phyloP scores from a whole-genome alignment of 352 stramenopile genomes.

The Phytophthora parvispora region DNA sequence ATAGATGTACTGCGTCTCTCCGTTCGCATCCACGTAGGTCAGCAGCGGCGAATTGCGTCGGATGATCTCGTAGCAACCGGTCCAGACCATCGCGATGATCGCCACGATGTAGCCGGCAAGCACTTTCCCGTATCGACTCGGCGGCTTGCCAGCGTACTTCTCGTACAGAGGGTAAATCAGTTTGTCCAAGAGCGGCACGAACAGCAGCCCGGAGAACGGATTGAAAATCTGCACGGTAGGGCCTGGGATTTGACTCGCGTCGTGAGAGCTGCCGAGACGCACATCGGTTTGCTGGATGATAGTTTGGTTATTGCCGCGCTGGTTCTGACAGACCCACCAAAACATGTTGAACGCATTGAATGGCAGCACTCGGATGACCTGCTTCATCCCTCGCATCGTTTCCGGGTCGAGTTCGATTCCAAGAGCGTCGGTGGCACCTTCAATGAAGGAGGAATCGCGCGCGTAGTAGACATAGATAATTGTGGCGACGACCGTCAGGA shows the following conservation, averaged over 20 bases:
- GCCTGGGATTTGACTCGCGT: conserved; percentile 58
- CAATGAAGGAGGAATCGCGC: conserved; percentile 56
- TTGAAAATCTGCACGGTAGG: conserved; percentile 64
- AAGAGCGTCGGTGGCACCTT: conserved; percentile 46
- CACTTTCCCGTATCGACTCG: conserved; percentile 52
- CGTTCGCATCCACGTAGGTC: conserved; percentile 25
- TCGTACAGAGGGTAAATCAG: conserved; percentile 56
- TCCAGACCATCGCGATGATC: conserved; percentile 52
- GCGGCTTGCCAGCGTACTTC: conserved; percentile 43
- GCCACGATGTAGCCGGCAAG: conserved; percentile 47
- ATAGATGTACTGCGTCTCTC: conserved; percentile 30
- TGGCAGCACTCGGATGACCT: conserved; percentile 41
- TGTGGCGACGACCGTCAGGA: conserved; percentile 42
- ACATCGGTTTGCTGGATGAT: conserved; percentile 77
- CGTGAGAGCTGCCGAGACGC: conserved; percentile 35
- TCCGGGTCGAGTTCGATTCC: conserved; percentile 52
- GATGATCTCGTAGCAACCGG: conserved; percentile 45
- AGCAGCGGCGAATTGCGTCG: conserved; percentile 36
- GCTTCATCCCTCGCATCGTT: conserved; percentile 61
- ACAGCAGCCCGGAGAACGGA: conserved; percentile 42
- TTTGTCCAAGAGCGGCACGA: conserved; percentile 52
- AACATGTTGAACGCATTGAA: conserved; percentile 64
- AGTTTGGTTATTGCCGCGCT: conserved; percentile 71
- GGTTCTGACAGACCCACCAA: conserved; percentile 68
- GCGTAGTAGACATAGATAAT: conserved; percentile 62